These are phyloP conservation scores for Conidiobolus incongruus DNA, from an alignment of 371 early-diverging fungal species.

Conservation along the genomic window DNA sequence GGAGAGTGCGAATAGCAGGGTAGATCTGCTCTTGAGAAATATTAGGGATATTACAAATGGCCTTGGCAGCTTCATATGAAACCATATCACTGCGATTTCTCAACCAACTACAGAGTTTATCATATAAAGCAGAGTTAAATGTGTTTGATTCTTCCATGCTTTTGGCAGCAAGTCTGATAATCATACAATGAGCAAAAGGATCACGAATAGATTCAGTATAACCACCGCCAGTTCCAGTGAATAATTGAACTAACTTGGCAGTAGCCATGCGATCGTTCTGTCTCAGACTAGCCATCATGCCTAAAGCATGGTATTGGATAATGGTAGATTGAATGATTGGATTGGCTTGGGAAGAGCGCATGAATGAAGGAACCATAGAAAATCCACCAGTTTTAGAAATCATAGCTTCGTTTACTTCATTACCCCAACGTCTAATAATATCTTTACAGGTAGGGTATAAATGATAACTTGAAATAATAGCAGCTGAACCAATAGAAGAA, in stretches of 20 bases:
- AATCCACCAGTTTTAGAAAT: conserved; percentile 45
- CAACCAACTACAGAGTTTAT: conserved; percentile 71
- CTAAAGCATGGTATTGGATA: conserved; percentile 92
- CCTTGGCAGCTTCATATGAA: conserved; percentile 90
- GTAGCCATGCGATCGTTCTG: conserved; percentile 96
- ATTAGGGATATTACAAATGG: conserved; percentile 73
- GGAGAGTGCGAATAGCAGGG: conserved; percentile 79
- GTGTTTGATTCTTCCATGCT: conserved; percentile 70
- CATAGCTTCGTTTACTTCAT: conserved; percentile 21
- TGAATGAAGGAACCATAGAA: conserved; percentile 17
- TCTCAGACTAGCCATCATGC: conserved; percentile 77
- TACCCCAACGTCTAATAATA: conserved; percentile 19
- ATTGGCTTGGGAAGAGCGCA: conserved; percentile 17
- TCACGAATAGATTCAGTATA: conserved; percentile 38
- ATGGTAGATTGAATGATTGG: conserved; percentile 42
- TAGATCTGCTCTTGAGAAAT: conserved; percentile 66
- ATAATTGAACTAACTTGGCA: conserved; percentile 79
- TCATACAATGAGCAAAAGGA: conserved; percentile 73
- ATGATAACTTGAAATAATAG: conserved; percentile 81
- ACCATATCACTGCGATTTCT: conserved; percentile 93
- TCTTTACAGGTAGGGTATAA: conserved; percentile 38
- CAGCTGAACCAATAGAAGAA: conserved; percentile 71
- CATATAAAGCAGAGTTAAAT: conserved; percentile 1
- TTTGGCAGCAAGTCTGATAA: conserved; percentile 81
- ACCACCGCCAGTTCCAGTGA: conserved; percentile 31